phyloP scores from a whole-genome alignment of 2,329 filamentous ascomycete species.

The Ascochyta lentis region DNA sequence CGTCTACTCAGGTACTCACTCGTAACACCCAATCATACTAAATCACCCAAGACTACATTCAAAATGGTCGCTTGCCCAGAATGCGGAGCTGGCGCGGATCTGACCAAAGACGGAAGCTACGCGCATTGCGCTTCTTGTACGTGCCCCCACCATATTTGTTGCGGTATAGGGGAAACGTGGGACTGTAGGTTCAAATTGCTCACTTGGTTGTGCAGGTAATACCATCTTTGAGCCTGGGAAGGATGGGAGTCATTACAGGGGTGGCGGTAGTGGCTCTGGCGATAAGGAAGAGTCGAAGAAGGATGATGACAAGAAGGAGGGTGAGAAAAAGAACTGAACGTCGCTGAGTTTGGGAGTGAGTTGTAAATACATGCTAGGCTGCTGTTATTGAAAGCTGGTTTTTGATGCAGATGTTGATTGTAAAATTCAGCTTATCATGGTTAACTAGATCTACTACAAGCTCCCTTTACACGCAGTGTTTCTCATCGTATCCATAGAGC shows the following conservation, averaged over 20 bases:
- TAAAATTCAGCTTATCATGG: too few species aligned
- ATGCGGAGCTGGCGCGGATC: constrained; percentile 36
- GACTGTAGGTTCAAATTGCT: background rate
- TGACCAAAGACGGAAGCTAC: constrained; percentile 39
- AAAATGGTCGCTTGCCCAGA: constrained; percentile 38
- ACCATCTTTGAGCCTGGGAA: constrained; percentile 40
- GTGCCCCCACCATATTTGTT: constrained; percentile 4
- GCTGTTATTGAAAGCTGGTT: background rate
- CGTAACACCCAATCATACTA: background rate
- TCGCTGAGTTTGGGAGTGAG: background rate
- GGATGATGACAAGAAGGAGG: constrained; percentile 19
- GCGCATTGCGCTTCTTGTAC: constrained; percentile 41
- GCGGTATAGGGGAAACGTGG: background rate
- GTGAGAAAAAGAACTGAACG: constrained; percentile 12
- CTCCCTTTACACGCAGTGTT: too few species aligned
- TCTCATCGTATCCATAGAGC: too few species aligned
- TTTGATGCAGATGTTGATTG: background rate
- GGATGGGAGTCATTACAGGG: constrained; percentile 34
- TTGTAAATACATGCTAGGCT: too few species aligned
- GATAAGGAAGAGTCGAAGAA: constrained; percentile 35
- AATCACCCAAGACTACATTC: background rate
- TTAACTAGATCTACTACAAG: too few species aligned
- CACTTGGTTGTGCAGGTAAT: constrained; percentile 24
- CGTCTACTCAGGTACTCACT: constrained; percentile 12
- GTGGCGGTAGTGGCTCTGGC: constrained; percentile 33